Percentiles rank a stretch among this genome's conserved stretches.
Conservation (phyloP, 371 early-diverging fungal species). For the Pancytospora philotis region DNA sequence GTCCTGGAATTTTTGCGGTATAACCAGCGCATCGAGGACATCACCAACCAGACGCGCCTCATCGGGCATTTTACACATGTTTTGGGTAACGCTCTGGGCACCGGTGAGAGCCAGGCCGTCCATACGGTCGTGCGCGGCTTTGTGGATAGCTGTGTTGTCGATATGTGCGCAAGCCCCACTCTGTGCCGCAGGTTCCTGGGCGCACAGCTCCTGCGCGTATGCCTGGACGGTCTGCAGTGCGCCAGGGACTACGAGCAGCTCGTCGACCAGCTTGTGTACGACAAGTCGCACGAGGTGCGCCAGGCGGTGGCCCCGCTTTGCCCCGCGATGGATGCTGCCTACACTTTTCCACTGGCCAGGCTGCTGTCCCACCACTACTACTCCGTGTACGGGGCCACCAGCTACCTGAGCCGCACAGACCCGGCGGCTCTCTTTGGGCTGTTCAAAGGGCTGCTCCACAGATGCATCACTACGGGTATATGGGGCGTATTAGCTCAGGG, state of each 20-base stretch:
- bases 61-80: not conserved
- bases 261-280: not conserved
- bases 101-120: not conserved
- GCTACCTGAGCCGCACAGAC: not conserved
- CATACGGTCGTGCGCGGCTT: not conserved
- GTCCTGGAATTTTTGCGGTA: not conserved
- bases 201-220: not conserved
- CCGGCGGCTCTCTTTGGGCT: not conserved
- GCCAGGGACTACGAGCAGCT: not conserved
- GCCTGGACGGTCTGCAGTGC: not conserved
- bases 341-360: not conserved
- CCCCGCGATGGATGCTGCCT: not conserved
- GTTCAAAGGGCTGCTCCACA: not conserved
- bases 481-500: no score
- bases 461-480: not conserved
- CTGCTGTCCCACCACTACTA: not conserved
- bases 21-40: conserved; percentile 6
- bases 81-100: not conserved
- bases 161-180: not conserved
- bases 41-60: not conserved
- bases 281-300: not conserved
- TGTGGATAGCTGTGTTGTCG: not conserved
- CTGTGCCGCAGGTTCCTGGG: not conserved
- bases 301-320: not conserved
- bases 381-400: not conserved